Evolutionary conservation across 2,329 filamentous ascomycete genomes (phyloP).

Genomic region (Neofusicoccum cordaticola): DNA sequence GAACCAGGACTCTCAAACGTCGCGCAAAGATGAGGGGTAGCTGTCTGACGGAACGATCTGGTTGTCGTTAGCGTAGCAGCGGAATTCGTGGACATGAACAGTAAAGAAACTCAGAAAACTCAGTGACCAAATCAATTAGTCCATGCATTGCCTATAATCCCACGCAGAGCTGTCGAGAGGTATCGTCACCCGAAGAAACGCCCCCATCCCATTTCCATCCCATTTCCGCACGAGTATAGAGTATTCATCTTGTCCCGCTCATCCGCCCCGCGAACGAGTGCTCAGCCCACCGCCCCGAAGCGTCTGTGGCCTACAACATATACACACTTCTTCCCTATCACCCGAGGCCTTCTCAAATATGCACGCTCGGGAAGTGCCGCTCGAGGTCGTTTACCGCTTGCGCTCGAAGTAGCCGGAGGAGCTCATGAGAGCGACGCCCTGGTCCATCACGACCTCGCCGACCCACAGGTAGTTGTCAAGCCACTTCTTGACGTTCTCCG

Average conservation of each 20-base stretch:
- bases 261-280: neutral
- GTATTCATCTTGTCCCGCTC: neutral
- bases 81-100: neutral
- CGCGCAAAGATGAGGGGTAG: no score
- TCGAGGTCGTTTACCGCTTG: conserved; percentile 56
- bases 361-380: neutral
- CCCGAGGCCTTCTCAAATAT: neutral
- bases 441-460: conserved; percentile 97
- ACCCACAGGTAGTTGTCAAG: conserved; percentile 90
- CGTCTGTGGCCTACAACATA: neutral
- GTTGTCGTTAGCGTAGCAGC: neutral
- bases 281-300: neutral
- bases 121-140: neutral
- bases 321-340: neutral
- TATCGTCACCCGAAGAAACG: conserved; percentile 10
- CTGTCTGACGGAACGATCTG: neutral
- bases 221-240: neutral
- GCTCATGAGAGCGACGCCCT: conserved; percentile 87
- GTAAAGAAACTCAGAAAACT: neutral
- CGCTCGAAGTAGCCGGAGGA: conserved; percentile 89
- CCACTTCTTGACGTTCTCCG: conserved; percentile 81
- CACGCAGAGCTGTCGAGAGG: conserved; percentile 6
- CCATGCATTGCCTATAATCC: conserved; percentile 8
- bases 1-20: no score
- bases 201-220: neutral